These are phyloP conservation scores for Solanum etuberosum DNA, from an alignment of 257 asterid genomes.

Conservation along the genomic window DNA sequence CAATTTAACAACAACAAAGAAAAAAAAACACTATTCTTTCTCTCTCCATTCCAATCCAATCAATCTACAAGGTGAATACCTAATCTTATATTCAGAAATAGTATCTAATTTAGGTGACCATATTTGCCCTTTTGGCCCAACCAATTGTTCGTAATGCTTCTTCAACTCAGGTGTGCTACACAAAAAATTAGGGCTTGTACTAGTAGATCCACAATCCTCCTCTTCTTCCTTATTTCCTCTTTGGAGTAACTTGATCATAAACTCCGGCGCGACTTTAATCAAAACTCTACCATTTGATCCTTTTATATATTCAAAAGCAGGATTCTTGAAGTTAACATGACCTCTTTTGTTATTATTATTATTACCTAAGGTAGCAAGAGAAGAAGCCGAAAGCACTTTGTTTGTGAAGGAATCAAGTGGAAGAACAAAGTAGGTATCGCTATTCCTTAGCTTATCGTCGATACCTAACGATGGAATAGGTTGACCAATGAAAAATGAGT, in stretches of 20 bases:
- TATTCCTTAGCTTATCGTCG: slow-evolving; percentile 31
- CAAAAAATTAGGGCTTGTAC: not conserved
- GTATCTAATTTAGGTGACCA: slow-evolving; percentile 90
- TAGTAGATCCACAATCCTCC: not conserved
- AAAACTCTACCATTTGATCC: slow-evolving; percentile 50
- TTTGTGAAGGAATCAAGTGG: slow-evolving; percentile 47
- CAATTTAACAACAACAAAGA: not conserved
- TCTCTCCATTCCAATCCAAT: slow-evolving; percentile 50
- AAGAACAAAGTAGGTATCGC: slow-evolving; percentile 56
- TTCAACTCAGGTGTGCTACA: slow-evolving; percentile 86
- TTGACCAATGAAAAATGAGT: slow-evolving; percentile 70
- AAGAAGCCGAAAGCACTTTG: slow-evolving; percentile 33
- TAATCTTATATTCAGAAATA: slow-evolving; percentile 48
- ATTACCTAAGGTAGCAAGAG: slow-evolving; percentile 30
- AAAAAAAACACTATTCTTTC: slow-evolving; percentile 14
- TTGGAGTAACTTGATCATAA: slow-evolving; percentile 16
- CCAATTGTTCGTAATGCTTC: slow-evolving; percentile 55
- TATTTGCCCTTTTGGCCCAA: slow-evolving; percentile 43
- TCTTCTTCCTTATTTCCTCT: not conserved
- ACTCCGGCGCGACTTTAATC: slow-evolving; percentile 58
- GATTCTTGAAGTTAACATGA: slow-evolving; percentile 21
- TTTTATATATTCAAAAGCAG: slow-evolving; percentile 51
- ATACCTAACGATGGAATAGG: slow-evolving; percentile 49
- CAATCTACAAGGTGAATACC: slow-evolving; percentile 63
- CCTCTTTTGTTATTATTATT: not conserved